Base-by-base conservation (phyloP, 768 basidiomycete species). In the Xerocomellus amylosporus region DNA sequence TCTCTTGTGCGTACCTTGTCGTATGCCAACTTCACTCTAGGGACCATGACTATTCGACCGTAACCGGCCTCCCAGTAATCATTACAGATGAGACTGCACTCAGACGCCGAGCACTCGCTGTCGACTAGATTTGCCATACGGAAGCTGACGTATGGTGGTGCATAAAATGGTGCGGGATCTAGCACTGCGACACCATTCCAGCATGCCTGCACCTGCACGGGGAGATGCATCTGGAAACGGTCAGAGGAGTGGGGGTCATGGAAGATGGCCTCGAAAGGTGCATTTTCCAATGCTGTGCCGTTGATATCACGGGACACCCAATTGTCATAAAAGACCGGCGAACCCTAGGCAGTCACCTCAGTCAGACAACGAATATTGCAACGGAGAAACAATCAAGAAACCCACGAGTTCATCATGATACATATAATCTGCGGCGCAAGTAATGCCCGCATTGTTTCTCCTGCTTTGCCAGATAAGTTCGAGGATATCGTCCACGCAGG, bases 291-390 rank as follows among this genome's bases (percentile, higher is more conserved):
- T 0, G 96, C 96, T 0, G 96, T 98, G 22, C 96, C 96, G 72
- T 99, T 99, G 77, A 99, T 92, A 71, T 99, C 96, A 38, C 96
- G 83, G 2, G 96, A 94, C 20, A 99, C 96, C 96, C 96, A 98
- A 71, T 94, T 96, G 69, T 93, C 92, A 75, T 98, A 98, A 71
- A 98, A 98, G 17, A 98, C 95, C 1, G 96, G 96, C 0, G 92
- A 79, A 14, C 84, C 82, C 83, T 83, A 47, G 8, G 4, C 4
- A 51, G 10, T 33, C 28, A 28, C 15, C 44, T 39, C 49, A 14
- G 37, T 53, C 49, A 58, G 51, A 46, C 19, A 20, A 42, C 8
- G 5, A 31, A 3, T 26, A 14, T 3, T 3, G 28, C 4, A 22
- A 45, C 33, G 0, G 13, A 38, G 1, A 54, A 22, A 41, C 5